Evolutionary conservation across 495 filamentous ascomycete species (phyloP), one percentile per base, ranked within the genome.

Genomic region (Neurospora sp.): DNA sequence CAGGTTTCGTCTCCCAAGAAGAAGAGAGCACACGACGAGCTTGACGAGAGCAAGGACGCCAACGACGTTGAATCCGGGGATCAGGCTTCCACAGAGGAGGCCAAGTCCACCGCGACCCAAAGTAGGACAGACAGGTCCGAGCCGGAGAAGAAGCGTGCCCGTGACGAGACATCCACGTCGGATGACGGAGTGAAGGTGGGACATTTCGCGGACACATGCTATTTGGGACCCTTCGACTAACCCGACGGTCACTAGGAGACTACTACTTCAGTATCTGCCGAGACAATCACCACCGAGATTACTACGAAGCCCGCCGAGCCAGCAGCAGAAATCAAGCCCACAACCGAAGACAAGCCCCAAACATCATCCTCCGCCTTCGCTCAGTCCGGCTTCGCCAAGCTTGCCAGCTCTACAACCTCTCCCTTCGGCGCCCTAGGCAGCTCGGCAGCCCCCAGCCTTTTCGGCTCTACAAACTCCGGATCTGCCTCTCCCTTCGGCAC

Each of bases 91-190:
- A 79, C 83, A 66, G 82, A 80, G 49, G 81, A 77, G 49, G 73
- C 76, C 20, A 42, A 23, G n/a, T 66, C 76, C 70, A 70, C 72
- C 54, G 71, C 75, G 20, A 73, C 79, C 38, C 74, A 81, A 40
- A 83, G 76, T 73, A 80, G 86, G 60, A 83, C 83, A 39, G 80
- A 82, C 62, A 79, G 84, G 69, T 83, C 82, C 54, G 87, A 86
- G 75, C 87, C 87, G 40, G 86, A 89, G 80, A 89, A 88, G 81
- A 89, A 89, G 78, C 82, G 87, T 2, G 81, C 83, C 31, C 82
- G 87, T 39, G 87, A 88, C 74, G 54, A 66, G 27, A 35, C 54
- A 37, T 1, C 14, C 12, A 0, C 31, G 54, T 66, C 54, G 14
- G 76, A 70, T 14, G 49, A 41, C 5, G 74, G n/a, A 42, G 72